Percentiles rank a stretch among this genome's conserved stretches.
Evolutionary conservation across 2,329 filamentous ascomycete species (phyloP).

Genomic region (Fusarium keratoplasticum): DNA sequence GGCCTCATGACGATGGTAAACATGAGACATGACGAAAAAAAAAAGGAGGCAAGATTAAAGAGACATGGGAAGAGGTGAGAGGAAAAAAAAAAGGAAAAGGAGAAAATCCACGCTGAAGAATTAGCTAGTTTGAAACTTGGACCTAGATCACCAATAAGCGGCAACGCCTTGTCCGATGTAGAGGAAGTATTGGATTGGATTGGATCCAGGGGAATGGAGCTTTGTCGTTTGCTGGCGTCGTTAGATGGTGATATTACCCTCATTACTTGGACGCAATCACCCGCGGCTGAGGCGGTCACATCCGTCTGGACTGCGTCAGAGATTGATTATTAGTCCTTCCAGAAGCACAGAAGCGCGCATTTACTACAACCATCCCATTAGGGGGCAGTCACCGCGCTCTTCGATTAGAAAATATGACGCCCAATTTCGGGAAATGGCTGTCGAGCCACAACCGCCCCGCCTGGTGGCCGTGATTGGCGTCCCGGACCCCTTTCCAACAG

Average conservation of each 20-base stretch:
- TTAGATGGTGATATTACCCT: neutral
- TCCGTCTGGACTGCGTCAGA: neutral
- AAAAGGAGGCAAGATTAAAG: neutral
- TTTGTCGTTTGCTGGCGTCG: neutral
- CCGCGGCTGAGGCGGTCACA: neutral
- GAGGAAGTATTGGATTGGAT: neutral
- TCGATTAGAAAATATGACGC: constrained; percentile 22
- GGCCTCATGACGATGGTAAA: constrained; percentile 14
- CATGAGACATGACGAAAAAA: constrained; percentile 11
- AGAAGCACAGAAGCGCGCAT: neutral
- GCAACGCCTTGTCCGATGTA: neutral
- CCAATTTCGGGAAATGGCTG: constrained; percentile 42
- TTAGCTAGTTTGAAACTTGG: neutral
- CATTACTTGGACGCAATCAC: neutral
- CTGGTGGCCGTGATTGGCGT: constrained; percentile 32
- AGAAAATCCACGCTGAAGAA: neutral
- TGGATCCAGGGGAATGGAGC: neutral
- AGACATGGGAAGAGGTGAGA: neutral
- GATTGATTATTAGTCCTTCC: neutral
- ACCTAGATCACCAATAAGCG: constrained; percentile 5
- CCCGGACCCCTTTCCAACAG: constrained; percentile 33
- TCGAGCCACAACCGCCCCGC: constrained; percentile 44
- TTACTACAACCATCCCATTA: constrained; percentile 2
- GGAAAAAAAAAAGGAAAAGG: neutral
- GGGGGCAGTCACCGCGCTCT: constrained; percentile 7